These are phyloP conservation scores for Prunus campanulata DNA, from an alignment of 306 rosid species.

Conservation along the genomic window DNA sequence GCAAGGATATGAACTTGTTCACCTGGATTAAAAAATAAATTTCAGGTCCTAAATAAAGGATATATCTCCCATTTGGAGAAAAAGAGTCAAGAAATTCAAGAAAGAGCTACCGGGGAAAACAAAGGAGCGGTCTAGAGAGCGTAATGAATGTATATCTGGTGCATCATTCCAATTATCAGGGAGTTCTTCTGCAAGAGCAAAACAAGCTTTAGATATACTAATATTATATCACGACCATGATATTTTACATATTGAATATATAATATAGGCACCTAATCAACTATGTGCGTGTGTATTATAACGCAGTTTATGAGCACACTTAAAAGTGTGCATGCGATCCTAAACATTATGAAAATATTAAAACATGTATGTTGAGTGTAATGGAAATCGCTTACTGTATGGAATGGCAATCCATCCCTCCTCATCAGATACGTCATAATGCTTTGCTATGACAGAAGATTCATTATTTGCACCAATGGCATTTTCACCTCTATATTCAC, in stretches of 20 bases:
- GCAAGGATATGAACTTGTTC: slow-evolving; percentile 92
- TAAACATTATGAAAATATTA: not conserved
- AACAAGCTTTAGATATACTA: slow-evolving; percentile 26
- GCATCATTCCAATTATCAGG: slow-evolving; percentile 75
- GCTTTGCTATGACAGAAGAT: slow-evolving; percentile 45
- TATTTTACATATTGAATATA: not conserved
- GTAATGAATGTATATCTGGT: slow-evolving; percentile 66
- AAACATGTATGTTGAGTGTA: not conserved
- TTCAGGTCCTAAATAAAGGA: slow-evolving; percentile 38
- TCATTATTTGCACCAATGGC: slow-evolving; percentile 41
- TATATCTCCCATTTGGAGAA: slow-evolving; percentile 26
- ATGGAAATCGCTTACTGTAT: slow-evolving; percentile 48
- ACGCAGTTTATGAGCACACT: not conserved
- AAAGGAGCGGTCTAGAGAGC: slow-evolving; percentile 71
- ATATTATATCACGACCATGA: not conserved
- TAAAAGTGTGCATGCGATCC: not conserved
- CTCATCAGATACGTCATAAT: slow-evolving; percentile 66
- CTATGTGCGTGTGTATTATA: not conserved
- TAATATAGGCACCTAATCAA: not conserved
- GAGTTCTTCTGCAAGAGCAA: slow-evolving; percentile 66
- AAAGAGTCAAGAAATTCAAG: slow-evolving; percentile 21
- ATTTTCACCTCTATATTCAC: slow-evolving; percentile 40
- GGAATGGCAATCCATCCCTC: slow-evolving; percentile 92
- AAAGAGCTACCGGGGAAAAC: slow-evolving; percentile 79
- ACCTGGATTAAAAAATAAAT: slow-evolving; percentile 57